Base-by-base conservation (phyloP, 164 flowering plant genomes). In the Piper longum region DNA sequence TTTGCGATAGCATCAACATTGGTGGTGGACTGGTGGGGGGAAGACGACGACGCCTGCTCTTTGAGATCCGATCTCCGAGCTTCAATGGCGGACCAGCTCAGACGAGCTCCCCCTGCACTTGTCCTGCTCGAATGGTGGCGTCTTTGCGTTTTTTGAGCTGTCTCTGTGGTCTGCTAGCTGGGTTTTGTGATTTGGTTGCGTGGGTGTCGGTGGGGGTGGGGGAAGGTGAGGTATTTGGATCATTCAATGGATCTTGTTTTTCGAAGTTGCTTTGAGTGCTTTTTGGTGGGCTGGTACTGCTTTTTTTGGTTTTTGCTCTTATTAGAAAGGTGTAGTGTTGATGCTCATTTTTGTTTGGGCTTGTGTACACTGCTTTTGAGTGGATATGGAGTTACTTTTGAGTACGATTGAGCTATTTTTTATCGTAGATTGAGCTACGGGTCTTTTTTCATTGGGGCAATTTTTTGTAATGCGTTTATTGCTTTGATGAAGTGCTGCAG, bases 31-130 rank as follows among this genome's bases (percentile, higher is more conserved):
- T 13, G 14, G 19, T 39, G 14, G 36, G 61, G 19, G 43, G 36
- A 56, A 56, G 57, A 42, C 59, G 65, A 54, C 52, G 58, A 56
- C n/a, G 56, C 36, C 36, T 26, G 36, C 36, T 26, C 36, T 26
- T 26, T 56, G 66, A 42, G 60, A 56, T 63, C 65, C 57, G 65
- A 52, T 54, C 58, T 16, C 65, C 58, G 54, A 63, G 55, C 41
- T 40, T 26, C 54, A 12, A 5, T 52, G 18, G 9, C 4, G 56
- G 41, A 36, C 3, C 13, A 16, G 42, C 54, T 63, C 54, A n/a
- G 19, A 5, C 11, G 26, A 43, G 52, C 36, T 61, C 45, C 12
- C 36, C 3, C 51, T 14, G 52, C 9, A 48, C 52, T 48, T 12
- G 57, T 54, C 54, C 17, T 45, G 13, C 26, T 16, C 41, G 4